Evolutionary conservation across 768 basidiomycete species (phyloP).

Genomic region (Lyophyllum decastes): DNA sequence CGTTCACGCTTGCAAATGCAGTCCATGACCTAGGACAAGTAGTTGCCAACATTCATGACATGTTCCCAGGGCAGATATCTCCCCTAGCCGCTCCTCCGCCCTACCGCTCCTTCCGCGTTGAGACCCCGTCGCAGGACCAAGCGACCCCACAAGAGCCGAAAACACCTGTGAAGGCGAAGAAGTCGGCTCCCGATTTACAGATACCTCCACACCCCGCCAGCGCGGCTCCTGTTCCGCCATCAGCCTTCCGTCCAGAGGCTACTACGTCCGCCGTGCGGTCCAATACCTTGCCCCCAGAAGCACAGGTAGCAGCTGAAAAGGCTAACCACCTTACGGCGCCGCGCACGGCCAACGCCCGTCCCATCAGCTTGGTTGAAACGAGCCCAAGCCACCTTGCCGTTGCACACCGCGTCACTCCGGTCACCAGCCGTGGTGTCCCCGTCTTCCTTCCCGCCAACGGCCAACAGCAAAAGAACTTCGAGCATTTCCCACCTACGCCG

Average conservation of each 20-base stretch:
- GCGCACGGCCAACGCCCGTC: conserved; percentile 20
- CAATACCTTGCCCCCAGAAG: not conserved
- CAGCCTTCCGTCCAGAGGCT: not conserved
- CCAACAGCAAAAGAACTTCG: conserved; percentile 31
- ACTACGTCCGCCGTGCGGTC: not conserved
- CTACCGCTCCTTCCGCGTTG: conserved; percentile 12
- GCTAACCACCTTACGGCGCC: conserved; percentile 3
- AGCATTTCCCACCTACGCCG: conserved; percentile 40
- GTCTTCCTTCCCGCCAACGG: conserved; percentile 30
- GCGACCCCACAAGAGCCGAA: conserved; percentile 3
- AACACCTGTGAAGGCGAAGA: conserved; percentile 4
- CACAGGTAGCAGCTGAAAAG: not conserved
- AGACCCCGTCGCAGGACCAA: not conserved
- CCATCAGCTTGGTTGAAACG: conserved; percentile 40
- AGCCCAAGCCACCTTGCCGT: conserved; percentile 35
- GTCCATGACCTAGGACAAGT: conserved; percentile 20
- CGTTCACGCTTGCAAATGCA: conserved; percentile 20
- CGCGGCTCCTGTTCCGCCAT: not conserved
- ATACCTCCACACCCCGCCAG: not conserved
- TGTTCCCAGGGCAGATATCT: conserved; percentile 23
- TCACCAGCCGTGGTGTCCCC: conserved; percentile 37
- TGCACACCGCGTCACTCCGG: conserved; percentile 38
- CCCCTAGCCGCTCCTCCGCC: conserved; percentile 14
- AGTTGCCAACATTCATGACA: conserved; percentile 22
- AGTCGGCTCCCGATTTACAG: conserved; percentile 8